A percentile compares a stretch with the other conserved stretches of the same genome.
These are phyloP conservation scores for Aspergillus sp. DNA, from an alignment of 2,329 filamentous ascomycete species.

Conservation along the genomic window DNA sequence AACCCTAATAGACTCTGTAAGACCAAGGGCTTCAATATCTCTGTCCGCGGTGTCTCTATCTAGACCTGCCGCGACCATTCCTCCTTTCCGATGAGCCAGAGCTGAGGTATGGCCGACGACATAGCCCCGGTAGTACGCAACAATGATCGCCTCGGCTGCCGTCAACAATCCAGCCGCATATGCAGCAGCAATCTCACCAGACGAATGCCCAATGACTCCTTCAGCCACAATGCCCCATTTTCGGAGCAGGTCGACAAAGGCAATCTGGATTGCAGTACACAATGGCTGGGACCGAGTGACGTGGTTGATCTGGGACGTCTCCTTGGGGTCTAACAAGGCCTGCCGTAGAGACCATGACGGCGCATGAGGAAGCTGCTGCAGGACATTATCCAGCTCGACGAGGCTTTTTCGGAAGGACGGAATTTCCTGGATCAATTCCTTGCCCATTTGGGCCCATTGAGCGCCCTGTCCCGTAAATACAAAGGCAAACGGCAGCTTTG, in stretches of 20 bases:
- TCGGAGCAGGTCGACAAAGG: conserved; percentile 25
- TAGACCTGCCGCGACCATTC: not conserved
- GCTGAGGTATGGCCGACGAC: not conserved
- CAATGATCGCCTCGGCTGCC: not conserved
- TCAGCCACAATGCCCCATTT: conserved; percentile 34
- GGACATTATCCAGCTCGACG: conserved; percentile 14
- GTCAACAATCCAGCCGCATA: not conserved
- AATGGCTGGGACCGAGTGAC: conserved; percentile 20
- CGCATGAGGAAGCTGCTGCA: conserved; percentile 12
- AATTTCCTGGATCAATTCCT: conserved; percentile 5
- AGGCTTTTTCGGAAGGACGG: conserved; percentile 7
- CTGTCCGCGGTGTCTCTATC: not conserved
- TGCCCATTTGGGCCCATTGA: conserved; percentile 33
- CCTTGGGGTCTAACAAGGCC: conserved; percentile 2
- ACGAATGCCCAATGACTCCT: conserved; percentile 50
- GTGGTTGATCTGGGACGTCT: not conserved
- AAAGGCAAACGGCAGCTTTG: not conserved
- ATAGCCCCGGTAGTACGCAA: not conserved
- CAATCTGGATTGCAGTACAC: conserved; percentile 29
- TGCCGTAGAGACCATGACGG: not conserved
- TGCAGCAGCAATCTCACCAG: conserved; percentile 47
- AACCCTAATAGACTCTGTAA: conserved; percentile 25
- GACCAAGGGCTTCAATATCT: not conserved
- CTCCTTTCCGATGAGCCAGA: not conserved
- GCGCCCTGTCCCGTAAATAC: conserved; percentile 35